Percentiles rank a stretch among this genome's conserved stretches.
Evolutionary conservation across 371 early-diverging fungal genomes (phyloP).

Genomic region (Batrachochytrium dendrobatidis): DNA sequence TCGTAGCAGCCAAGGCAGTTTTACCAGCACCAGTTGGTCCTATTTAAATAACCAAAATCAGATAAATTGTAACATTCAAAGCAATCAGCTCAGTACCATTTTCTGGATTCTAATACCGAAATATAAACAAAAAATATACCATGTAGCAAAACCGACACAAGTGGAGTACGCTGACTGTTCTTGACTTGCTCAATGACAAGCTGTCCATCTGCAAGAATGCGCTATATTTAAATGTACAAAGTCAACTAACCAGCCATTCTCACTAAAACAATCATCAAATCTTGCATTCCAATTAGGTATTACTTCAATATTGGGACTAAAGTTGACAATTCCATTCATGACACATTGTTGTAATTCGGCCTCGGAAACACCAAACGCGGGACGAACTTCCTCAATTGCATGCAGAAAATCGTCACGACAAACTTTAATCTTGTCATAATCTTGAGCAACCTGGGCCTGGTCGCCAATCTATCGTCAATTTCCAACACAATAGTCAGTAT

Average conservation of each 20-base stretch:
- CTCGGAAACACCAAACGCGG: constrained; percentile 97
- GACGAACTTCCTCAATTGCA: constrained; percentile 94
- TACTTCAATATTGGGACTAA: constrained; percentile 60
- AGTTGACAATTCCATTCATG: constrained; percentile 79
- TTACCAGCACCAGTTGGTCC: constrained; percentile 93
- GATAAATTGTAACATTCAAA: constrained; percentile 5
- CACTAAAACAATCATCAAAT: not conserved
- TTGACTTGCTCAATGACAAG: constrained; percentile 83
- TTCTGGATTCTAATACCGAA: not conserved
- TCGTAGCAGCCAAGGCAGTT: constrained; percentile 94
- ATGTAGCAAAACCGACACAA: constrained; percentile 81
- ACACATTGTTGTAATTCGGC: constrained; percentile 81
- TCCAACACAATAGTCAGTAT: not conserved
- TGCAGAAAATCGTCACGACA: constrained; percentile 86
- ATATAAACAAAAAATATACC: constrained; percentile 27
- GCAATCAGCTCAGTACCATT: not conserved
- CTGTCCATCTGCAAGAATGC: constrained; percentile 70
- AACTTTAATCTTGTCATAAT: constrained; percentile 85
- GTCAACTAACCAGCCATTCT: too few species aligned
- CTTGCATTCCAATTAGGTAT: constrained; percentile 4
- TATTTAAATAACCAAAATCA: constrained; percentile 3
- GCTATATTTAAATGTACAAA: constrained; percentile 32
- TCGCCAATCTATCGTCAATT: constrained; percentile 51
- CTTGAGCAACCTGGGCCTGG: constrained; percentile 67
- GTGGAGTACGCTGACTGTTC: constrained; percentile 73